A percentile compares a stretch with the other conserved stretches of the same genome.
phyloP scores from a whole-genome alignment of 169 alveolate genomes.

The Plasmodium knowlesi region DNA sequence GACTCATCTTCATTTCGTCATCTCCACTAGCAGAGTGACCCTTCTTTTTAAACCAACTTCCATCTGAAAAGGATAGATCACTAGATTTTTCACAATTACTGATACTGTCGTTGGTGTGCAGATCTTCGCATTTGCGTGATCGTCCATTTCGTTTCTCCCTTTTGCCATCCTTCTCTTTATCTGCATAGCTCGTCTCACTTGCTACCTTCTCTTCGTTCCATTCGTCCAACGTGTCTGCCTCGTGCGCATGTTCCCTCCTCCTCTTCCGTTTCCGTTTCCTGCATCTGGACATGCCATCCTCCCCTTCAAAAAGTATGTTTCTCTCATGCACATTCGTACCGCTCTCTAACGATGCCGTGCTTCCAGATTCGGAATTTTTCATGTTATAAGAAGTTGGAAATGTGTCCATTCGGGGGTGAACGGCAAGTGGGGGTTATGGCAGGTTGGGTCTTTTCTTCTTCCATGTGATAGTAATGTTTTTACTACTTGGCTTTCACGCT shows the following conservation, averaged over 20 bases:
- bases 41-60: not conserved
- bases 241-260: not conserved
- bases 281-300: not conserved
- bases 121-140: not conserved
- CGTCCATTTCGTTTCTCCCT: not conserved
- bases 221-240: not conserved
- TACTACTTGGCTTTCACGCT: not conserved
- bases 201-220: not conserved
- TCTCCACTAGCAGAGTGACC: not conserved
- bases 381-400: not conserved
- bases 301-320: not conserved
- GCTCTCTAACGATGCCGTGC: not conserved
- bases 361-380: not conserved
- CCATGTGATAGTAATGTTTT: not conserved
- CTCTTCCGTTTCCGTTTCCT: not conserved
- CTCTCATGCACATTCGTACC: not conserved
- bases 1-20: not conserved
- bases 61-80: not conserved
- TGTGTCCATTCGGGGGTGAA: not conserved
- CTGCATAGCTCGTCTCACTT: not conserved
- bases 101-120: not conserved
- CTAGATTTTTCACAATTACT: not conserved
- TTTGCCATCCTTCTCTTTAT: not conserved
- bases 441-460: not conserved
- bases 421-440: not conserved